Conservation (phyloP, 2,329 filamentous ascomycete species). For the Sclerotinia minor region DNA sequence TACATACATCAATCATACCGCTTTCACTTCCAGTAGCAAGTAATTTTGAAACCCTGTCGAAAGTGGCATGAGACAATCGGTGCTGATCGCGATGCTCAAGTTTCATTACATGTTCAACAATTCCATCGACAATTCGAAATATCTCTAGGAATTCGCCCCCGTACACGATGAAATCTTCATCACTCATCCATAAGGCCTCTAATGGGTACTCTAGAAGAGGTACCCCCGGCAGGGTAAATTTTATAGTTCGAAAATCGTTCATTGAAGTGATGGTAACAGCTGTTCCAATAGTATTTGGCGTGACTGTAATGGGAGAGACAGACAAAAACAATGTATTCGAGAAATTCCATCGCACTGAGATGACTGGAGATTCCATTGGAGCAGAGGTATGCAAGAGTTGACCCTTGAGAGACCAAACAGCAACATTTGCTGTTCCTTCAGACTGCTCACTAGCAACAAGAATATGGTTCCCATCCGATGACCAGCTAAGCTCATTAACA, state of each 20-base stretch:
- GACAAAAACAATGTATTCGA: constrained; percentile 56
- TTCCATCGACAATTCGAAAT: constrained; percentile 50
- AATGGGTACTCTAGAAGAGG: constrained; percentile 53
- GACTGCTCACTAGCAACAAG: constrained; percentile 57
- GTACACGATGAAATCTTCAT: constrained; percentile 58
- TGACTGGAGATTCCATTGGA: constrained; percentile 59
- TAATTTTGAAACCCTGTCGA: constrained; percentile 54
- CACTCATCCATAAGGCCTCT: constrained; percentile 61
- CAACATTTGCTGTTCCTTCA: constrained; percentile 52
- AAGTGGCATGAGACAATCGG: constrained; percentile 56
- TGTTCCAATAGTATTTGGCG: constrained; percentile 51
- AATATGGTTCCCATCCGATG: constrained; percentile 55
- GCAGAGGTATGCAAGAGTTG: constrained; percentile 55
- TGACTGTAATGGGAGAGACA: constrained; percentile 50
- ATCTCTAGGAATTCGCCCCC: constrained; percentile 56
- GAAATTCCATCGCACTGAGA: constrained; percentile 63
- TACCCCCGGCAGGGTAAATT: constrained; percentile 52
- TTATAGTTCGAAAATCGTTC: constrained; percentile 38
- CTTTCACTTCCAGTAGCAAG: constrained; percentile 61
- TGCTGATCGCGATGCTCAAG: constrained; percentile 57
- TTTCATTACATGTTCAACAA: constrained; percentile 50
- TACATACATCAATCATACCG: constrained; percentile 59
- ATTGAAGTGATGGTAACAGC: constrained; percentile 55
- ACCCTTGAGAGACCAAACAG: constrained; percentile 58
- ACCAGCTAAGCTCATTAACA: constrained; percentile 62